Conservation (phyloP, 2,329 filamentous ascomycete species). For the Gyromitra esculenta region DNA sequence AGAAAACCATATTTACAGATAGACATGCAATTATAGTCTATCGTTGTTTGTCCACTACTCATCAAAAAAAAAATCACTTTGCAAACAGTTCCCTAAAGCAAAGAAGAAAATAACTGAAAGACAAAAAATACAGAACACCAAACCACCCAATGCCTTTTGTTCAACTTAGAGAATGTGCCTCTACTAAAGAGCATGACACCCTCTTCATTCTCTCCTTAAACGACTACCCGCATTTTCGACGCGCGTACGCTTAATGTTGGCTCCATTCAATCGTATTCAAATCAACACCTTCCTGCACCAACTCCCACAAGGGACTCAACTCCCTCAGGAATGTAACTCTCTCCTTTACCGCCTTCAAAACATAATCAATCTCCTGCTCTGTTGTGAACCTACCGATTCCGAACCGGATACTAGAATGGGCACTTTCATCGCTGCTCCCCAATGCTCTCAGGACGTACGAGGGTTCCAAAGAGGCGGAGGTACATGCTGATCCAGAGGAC, state of each 20-base stretch:
- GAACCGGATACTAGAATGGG: conserved; percentile 96
- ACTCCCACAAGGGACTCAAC: conserved; percentile 93
- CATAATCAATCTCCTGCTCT: conserved; percentile 94
- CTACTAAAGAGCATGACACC: background rate
- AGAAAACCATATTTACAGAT: conserved; percentile 22
- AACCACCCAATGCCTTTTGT: conserved; percentile 45
- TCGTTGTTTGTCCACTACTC: background rate
- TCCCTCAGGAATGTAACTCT: conserved; percentile 92
- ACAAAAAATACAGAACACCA: conserved; percentile 38
- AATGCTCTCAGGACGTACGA: conserved; percentile 94
- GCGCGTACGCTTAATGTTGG: conserved; percentile 73
- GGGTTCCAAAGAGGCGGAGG: conserved; percentile 93
- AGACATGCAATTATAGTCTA: background rate
- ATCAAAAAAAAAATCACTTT: background rate
- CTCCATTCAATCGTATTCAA: conserved; percentile 98
- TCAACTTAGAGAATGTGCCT: conserved; percentile 20
- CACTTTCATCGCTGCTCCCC: conserved; percentile 95
- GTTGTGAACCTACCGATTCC: conserved; percentile 98
- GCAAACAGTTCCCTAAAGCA: conserved; percentile 18
- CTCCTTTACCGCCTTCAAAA: conserved; percentile 90
- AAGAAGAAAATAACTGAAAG: background rate
- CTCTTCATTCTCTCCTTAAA: background rate
- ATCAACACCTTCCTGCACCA: conserved; percentile 96
- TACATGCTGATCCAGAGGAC: conserved; percentile 96
- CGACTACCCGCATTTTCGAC: background rate